Conservation (phyloP, 495 filamentous ascomycete genomes). For the Penicillium paxilli region DNA sequence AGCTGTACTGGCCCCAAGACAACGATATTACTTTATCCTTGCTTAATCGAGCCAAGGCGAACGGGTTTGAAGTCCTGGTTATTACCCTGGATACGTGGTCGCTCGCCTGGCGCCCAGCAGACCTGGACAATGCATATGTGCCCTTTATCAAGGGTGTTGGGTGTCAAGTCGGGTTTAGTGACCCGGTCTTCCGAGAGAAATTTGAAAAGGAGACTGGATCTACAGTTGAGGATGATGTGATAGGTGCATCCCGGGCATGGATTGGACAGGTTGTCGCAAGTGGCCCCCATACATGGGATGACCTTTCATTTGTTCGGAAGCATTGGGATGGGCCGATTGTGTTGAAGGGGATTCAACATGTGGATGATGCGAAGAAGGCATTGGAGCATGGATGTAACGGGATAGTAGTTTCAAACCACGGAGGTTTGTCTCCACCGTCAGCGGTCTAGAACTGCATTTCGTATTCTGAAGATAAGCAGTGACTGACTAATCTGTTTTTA, state of each 20-base stretch:
- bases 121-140: slow-evolving; percentile 62
- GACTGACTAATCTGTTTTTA: background rate
- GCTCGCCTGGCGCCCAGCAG: slow-evolving; percentile 57
- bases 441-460: background rate
- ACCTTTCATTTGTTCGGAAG: slow-evolving; percentile 53
- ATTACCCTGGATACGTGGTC: slow-evolving; percentile 45
- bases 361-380: slow-evolving; percentile 49
- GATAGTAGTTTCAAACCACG: slow-evolving; percentile 57
- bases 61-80: slow-evolving; percentile 47
- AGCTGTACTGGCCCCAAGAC: slow-evolving; percentile 69
- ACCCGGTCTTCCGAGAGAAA: slow-evolving; percentile 62
- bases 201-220: slow-evolving; percentile 47
- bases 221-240: slow-evolving; percentile 50
- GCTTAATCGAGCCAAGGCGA: slow-evolving; percentile 59
- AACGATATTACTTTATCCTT: slow-evolving; percentile 59
- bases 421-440: slow-evolving; percentile 31
- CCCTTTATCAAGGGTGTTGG: slow-evolving; percentile 51
- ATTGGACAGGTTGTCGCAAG: slow-evolving; percentile 49
- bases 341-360: slow-evolving; percentile 50
- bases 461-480: background rate
- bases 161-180: slow-evolving; percentile 47
- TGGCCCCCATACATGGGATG: slow-evolving; percentile 56
- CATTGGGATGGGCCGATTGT: slow-evolving; percentile 63
- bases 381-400: slow-evolving; percentile 51
- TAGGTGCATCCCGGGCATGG: slow-evolving; percentile 50